phyloP scores from a whole-genome alignment of 148 eudicot genomes.

The Rhododendron kiyosumense region DNA sequence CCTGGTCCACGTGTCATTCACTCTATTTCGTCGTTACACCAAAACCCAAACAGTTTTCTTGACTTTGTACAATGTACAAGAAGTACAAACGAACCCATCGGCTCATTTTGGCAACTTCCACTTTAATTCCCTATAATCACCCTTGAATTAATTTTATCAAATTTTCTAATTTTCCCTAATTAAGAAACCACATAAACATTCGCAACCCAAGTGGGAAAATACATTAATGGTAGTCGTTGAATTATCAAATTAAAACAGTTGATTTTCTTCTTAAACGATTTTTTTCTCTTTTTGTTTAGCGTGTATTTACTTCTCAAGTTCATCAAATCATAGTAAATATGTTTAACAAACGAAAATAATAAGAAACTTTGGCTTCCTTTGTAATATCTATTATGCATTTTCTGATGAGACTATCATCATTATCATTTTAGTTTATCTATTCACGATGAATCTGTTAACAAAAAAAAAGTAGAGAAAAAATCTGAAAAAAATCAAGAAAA shows the following conservation, averaged over 20 bases:
- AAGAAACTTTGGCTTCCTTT: background rate
- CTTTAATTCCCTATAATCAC: background rate
- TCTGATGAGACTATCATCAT: background rate
- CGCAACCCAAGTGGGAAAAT: background rate
- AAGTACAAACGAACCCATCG: background rate
- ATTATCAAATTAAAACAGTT: background rate
- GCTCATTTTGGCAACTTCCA: background rate
- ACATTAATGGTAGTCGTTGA: background rate
- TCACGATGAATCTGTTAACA: background rate
- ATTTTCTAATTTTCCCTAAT: background rate
- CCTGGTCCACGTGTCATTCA: background rate
- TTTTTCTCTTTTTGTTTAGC: background rate
- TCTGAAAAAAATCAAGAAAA: background rate
- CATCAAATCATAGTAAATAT: background rate
- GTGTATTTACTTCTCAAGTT: background rate
- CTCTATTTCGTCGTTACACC: conserved; percentile 19
- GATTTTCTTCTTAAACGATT: too few relatives aligned
- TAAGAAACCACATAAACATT: background rate
- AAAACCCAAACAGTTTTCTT: conserved; percentile 11
- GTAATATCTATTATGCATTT: background rate
- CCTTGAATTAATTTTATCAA: background rate
- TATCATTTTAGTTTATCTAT: background rate
- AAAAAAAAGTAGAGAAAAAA: background rate
- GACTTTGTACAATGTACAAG: conserved; percentile 14
- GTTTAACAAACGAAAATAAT: background rate